Base-by-base conservation (phyloP, 139 green algal species). In the Volvox africanus region DNA sequence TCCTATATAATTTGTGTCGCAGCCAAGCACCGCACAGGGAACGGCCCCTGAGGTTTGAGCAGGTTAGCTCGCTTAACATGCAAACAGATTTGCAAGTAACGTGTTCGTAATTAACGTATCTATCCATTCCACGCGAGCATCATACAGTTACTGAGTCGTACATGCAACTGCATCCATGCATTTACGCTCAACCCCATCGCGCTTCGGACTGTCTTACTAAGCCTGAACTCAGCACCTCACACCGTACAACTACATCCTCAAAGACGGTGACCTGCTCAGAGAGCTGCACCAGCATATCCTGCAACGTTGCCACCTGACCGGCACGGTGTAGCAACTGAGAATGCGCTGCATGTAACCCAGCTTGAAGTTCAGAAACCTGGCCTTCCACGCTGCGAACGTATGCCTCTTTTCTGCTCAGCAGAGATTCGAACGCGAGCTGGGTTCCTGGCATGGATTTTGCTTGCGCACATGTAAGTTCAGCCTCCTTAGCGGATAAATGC, bases 271-370 rank as follows among this genome's bases (percentile, higher is more conserved):
- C 24, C 61, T 91, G 76, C 76, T 91, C 87, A 12, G 87, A 86
- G 24, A 91, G 61, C 87, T 85, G 76, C 32, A 91, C 87, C 3
- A 91, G 24, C 87, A 86, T 33, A 55, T 86, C 37, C 76, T 91
- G 76, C 87, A 91, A 36, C 17, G 33, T 35, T 5, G 76, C 87
- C 61, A 91, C 61, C 76, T 86, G 87, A 28, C 16, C 35, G 33
- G 77, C 50, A 28, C 87, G 87, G 3, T 36, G 61, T 35, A 91
- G 26, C 87, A 91, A 35, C 33, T 26, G 32, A 5, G 18, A 17
- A 24, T 91, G 87, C 33, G 87, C 33, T 21, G 61, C 2, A 61
- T 80, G 76, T 26, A 91, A 32, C 22, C 21, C 61, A 14, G 22
- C 77, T 61, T 78, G 76, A 76, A 91, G 76, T 35, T 78, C 61